Conservation (phyloP, 768 basidiomycete species). For the Termitomyces titanicus region DNA sequence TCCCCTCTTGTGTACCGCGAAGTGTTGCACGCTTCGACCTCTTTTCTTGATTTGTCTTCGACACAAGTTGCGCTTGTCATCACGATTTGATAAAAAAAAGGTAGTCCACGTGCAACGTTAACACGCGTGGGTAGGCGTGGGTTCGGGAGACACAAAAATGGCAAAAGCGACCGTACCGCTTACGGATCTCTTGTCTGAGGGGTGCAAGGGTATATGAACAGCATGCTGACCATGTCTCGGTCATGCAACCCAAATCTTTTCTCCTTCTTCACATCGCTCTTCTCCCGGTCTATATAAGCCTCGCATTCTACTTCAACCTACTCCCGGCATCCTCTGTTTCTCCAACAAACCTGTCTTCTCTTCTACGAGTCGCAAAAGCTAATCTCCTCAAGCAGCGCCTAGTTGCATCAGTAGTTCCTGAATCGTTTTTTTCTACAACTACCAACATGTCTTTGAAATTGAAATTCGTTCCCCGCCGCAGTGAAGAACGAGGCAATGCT, state of each 20-base stretch:
- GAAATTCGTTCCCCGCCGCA: conserved; percentile 50
- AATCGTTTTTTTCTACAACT: conserved; percentile 9
- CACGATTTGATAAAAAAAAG: background rate
- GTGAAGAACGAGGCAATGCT: conserved; percentile 64
- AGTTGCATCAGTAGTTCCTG: conserved; percentile 6
- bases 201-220: conserved; percentile 11
- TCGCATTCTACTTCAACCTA: conserved; percentile 31
- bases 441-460: conserved; percentile 30
- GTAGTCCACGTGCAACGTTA: background rate
- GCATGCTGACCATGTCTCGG: conserved; percentile 15
- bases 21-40: too few species aligned
- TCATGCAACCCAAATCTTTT: conserved; percentile 33
- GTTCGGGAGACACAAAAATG: background rate
- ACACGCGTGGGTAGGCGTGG: conserved; percentile 1
- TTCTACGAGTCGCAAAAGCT: conserved; percentile 32
- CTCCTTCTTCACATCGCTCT: conserved; percentile 34
- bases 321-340: conserved; percentile 18
- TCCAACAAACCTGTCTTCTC: conserved; percentile 33
- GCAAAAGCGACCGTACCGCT: conserved; percentile 5
- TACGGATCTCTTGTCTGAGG: conserved; percentile 4
- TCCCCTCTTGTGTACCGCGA: too few species aligned
- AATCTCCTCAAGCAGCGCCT: conserved; percentile 28
- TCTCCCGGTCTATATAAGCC: conserved; percentile 38
- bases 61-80: background rate
- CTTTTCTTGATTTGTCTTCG: too few species aligned